Conservation (phyloP, 768 basidiomycete genomes). For the Suillus brevipes region DNA sequence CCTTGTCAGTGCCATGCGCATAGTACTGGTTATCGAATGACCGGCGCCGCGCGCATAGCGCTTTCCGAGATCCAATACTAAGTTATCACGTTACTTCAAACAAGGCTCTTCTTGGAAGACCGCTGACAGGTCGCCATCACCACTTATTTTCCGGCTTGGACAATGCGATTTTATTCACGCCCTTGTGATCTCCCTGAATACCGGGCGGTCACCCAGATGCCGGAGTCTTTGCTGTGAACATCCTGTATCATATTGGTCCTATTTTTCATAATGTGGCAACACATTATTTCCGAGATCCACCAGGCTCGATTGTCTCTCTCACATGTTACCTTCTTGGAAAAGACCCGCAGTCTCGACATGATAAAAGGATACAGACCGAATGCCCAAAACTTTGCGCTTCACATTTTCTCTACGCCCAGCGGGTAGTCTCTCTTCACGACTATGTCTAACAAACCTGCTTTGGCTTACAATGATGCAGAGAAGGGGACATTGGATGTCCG, state of each 20-base stretch:
- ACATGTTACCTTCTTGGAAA: slow-evolving; percentile 12
- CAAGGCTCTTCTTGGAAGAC: slow-evolving; percentile 2
- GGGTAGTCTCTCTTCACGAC: slow-evolving; percentile 16
- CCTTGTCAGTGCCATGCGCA: slow-evolving; percentile 13
- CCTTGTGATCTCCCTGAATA: slow-evolving; percentile 6
- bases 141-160: not conserved
- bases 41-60: no score
- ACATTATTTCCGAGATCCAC: slow-evolving; percentile 21
- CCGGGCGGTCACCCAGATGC: slow-evolving; percentile 16
- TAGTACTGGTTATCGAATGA: not conserved
- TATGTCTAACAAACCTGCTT: slow-evolving; percentile 46
- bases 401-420: slow-evolving; percentile 12
- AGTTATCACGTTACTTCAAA: not conserved
- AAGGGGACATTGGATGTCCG: slow-evolving; percentile 54
- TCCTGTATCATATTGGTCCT: slow-evolving; percentile 12
- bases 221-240: slow-evolving; percentile 14
- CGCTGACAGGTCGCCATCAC: slow-evolving; percentile 1
- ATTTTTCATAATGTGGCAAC: slow-evolving; percentile 4
- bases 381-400: slow-evolving; percentile 1
- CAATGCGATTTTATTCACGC: not conserved
- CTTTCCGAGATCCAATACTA: not conserved
- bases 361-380: slow-evolving; percentile 26
- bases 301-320: slow-evolving; percentile 11
- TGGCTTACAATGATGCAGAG: slow-evolving; percentile 52
- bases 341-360: slow-evolving; percentile 5